Evolutionary conservation across 208 protist species (phyloP).

Genomic region (Leptomonas seymouri): DNA sequence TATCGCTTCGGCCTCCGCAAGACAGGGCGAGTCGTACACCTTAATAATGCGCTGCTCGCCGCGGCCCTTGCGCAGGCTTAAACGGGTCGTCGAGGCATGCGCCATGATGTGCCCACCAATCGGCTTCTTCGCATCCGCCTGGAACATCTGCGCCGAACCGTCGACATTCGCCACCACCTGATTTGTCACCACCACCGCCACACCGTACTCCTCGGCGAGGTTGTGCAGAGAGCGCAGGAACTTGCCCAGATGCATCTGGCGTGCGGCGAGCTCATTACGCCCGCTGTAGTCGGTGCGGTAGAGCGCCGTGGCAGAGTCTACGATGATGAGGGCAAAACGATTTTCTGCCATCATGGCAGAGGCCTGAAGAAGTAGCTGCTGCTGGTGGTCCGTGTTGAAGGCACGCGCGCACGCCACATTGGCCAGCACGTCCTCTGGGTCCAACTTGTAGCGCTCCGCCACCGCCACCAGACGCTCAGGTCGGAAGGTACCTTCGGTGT

Average conservation of each 20-base stretch:
- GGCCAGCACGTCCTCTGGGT: conserved; percentile 97
- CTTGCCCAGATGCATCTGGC: conserved; percentile 99
- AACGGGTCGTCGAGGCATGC: conserved; percentile 99
- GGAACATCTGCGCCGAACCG: conserved; percentile 95
- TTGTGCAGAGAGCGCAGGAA: conserved; percentile 98
- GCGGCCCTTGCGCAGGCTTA: conserved; percentile 99
- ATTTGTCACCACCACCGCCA: conserved; percentile 99
- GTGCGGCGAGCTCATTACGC: conserved; percentile 97
- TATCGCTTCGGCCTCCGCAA: conserved; percentile 98
- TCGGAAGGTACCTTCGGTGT: conserved; percentile 99
- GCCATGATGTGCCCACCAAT: conserved; percentile 99
- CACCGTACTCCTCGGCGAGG: conserved; percentile 98
- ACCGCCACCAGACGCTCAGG: conserved; percentile 93
- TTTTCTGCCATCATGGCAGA: conserved; percentile 99
- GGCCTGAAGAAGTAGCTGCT: conserved; percentile 95
- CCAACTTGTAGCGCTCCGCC: conserved; percentile 94
- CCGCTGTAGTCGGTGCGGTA: conserved; percentile 99
- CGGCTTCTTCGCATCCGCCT: conserved; percentile 98
- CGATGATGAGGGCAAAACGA: conserved; percentile 97
- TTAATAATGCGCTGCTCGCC: conserved; percentile 99
- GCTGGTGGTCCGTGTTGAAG: conserved; percentile 99
- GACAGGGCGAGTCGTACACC: conserved; percentile 99
- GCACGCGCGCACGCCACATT: conserved; percentile 99
- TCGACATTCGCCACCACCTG: conserved; percentile 99
- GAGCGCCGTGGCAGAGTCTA: conserved; percentile 98